These are phyloP conservation scores for Omphalea diandra DNA, from an alignment of 441 rosid genomes.

Conservation along the genomic window DNA sequence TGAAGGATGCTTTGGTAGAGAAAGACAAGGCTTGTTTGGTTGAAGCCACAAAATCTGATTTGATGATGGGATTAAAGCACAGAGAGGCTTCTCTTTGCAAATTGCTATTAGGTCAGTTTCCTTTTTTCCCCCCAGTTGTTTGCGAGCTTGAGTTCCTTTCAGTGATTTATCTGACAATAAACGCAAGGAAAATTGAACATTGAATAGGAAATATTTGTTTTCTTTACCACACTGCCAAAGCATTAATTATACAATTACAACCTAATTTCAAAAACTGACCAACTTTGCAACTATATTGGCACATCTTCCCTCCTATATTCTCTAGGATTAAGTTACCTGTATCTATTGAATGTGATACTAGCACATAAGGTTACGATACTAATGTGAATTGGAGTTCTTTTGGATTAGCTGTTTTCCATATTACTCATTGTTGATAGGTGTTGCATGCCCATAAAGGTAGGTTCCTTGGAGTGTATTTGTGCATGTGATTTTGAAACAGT, in stretches of 20 bases:
- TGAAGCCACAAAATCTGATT: constrained; percentile 49
- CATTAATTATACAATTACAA: background rate
- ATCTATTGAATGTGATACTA: constrained; percentile 1
- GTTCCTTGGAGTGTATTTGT: background rate
- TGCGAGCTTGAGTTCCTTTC: background rate
- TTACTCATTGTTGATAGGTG: background rate
- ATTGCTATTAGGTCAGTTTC: constrained; percentile 53
- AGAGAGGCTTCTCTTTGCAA: constrained; percentile 47
- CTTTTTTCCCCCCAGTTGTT: background rate
- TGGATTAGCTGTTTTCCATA: background rate
- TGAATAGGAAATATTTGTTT: background rate
- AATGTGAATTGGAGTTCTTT: background rate
- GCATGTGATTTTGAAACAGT: background rate
- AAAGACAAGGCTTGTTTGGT: constrained; percentile 45
- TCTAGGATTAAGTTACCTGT: background rate
- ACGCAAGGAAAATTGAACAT: background rate
- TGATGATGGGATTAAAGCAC: constrained; percentile 57
- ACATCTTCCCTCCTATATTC: background rate
- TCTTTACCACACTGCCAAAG: background rate
- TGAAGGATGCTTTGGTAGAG: constrained; percentile 39
- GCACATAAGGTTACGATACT: background rate
- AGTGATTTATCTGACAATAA: background rate
- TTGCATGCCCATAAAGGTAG: background rate
- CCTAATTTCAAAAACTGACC: too few relatives aligned
- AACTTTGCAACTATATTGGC: background rate